Evolutionary conservation across 2,329 filamentous ascomycete genomes (phyloP), one percentile per base, ranked within the genome.

Genomic region (Oidium heveae): DNA sequence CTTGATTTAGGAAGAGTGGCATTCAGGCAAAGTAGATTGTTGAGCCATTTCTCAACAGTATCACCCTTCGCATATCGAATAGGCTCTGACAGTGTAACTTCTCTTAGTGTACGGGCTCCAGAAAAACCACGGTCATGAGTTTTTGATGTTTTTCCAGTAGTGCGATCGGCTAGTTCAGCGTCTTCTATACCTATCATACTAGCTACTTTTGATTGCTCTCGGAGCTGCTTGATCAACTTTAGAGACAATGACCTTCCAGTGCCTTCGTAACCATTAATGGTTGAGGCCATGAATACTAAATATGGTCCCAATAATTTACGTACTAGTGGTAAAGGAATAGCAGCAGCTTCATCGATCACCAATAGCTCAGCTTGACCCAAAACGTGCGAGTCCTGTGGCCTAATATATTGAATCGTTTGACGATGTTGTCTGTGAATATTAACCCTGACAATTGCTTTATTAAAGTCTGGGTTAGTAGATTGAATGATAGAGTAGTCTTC

Each of bases 241-340:
- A 98, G 72, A 0, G 91, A 96, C 6, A 98, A 74, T 0, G 91
- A 96, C 56, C 91, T 80, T 43, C 91, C 91, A 7, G 91, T 98
- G 55, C 91, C 91, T 70, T 98, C 91, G 66, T 98, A 98, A 56
- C 91, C 91, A 65, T 96, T 96, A 70, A 98, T 95, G 1, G 91
- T 98, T 0, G 91, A 98, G 0, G 93, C 87, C 91, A 98, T 96
- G 69, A 98, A 98, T 9, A 96, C 87, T 39, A 98, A 73, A 67
- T 98, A 98, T 15, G 89, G 89, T 0, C 91, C 91, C 78, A 98
- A 88, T 43, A 98, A 74, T 69, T 95, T 95, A 61, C 83, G 77
- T 8, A 98, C 91, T 2, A 96, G 71, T 0, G 91, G 91, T 12
- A 98, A 69, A 13, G 93, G 91, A 58, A 98, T 98, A 1, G 93